phyloP scores from a whole-genome alignment of 2,329 filamentous ascomycete genomes.

The Trichophaea hybrida region DNA sequence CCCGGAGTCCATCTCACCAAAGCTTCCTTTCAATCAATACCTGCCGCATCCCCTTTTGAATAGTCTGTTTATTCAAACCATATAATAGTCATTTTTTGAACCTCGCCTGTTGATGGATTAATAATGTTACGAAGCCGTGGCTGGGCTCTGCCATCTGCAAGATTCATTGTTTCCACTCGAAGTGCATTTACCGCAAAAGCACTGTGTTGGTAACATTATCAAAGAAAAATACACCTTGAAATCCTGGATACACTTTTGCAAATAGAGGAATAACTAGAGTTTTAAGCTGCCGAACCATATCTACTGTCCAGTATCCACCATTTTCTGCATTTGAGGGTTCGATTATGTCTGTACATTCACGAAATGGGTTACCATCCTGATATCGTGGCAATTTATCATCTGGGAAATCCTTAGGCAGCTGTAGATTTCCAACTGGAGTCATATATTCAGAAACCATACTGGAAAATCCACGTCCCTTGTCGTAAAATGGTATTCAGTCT shows the following conservation, averaged over 20 bases:
- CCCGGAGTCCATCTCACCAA: no score
- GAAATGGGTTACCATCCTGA: background rate
- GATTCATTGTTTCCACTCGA: background rate
- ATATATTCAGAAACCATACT: slow-evolving; percentile 7
- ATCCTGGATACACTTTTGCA: background rate
- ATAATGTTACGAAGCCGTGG: no score
- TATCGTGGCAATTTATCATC: background rate
- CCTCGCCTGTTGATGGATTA: no score
- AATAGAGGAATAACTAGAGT: slow-evolving; percentile 7
- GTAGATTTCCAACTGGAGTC: background rate
- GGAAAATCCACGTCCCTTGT: slow-evolving; percentile 3
- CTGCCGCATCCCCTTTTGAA: no score
- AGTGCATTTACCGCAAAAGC: no score
- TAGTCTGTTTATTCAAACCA: no score
- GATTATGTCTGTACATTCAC: slow-evolving; percentile 5
- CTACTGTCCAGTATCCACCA: background rate
- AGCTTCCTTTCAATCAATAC: no score
- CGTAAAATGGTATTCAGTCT: background rate
- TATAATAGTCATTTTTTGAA: no score
- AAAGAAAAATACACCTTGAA: slow-evolving; percentile 9
- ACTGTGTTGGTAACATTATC: no score
- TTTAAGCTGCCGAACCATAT: slow-evolving; percentile 2
- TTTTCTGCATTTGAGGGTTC: background rate
- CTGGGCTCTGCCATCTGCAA: background rate
- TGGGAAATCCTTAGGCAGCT: background rate